Conservation (phyloP, 176 grass and related monocot genomes). For the Lolium perenne region DNA sequence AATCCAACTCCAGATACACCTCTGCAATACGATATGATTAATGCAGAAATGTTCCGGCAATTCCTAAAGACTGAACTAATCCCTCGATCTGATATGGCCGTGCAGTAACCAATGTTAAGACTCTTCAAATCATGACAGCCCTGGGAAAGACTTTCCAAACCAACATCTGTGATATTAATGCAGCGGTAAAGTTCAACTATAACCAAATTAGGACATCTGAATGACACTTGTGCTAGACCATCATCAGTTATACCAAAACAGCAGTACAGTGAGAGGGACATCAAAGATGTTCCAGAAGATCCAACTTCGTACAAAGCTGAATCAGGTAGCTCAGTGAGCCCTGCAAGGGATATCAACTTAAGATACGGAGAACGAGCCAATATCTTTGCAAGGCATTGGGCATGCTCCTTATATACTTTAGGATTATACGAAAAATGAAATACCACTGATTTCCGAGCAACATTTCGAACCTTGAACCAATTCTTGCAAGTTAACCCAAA, state of each 20-base stretch:
- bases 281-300: constrained; percentile 58
- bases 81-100: constrained; percentile 68
- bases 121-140: constrained; percentile 70
- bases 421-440: constrained; percentile 72
- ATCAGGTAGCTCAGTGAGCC: constrained; percentile 69
- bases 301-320: constrained; percentile 49
- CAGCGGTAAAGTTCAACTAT: constrained; percentile 73
- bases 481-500: constrained; percentile 88
- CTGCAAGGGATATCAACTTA: constrained; percentile 62
- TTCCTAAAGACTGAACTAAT: constrained; percentile 57
- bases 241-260: constrained; percentile 79
- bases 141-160: constrained; percentile 67
- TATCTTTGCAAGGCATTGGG: constrained; percentile 65
- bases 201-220: constrained; percentile 76
- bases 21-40: constrained; percentile 72
- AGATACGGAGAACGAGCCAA: constrained; percentile 65
- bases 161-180: constrained; percentile 73
- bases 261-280: constrained; percentile 81
- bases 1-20: constrained; percentile 74
- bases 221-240: constrained; percentile 55
- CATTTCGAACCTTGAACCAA: constrained; percentile 85
- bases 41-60: constrained; percentile 55
- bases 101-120: constrained; percentile 67
- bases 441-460: constrained; percentile 61
- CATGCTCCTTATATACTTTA: constrained; percentile 58